Percentiles rank a stretch among this genome's conserved stretches.
These are phyloP conservation scores for Calvatia gigantea DNA, from an alignment of 768 basidiomycete species.

Conservation along the genomic window DNA sequence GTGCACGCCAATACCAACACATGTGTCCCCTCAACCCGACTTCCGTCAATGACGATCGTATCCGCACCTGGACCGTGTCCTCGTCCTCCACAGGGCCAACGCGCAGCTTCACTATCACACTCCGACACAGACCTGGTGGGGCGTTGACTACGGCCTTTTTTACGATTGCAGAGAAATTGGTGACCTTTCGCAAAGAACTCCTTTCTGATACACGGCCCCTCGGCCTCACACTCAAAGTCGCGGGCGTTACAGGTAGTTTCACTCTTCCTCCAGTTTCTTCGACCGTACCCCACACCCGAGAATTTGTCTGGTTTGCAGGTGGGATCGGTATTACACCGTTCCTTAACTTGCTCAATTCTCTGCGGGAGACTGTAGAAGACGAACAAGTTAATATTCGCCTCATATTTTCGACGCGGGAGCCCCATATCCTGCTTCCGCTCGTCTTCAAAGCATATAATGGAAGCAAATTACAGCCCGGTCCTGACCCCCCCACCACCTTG, in stretches of 20 bases:
- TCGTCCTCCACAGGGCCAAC: conserved; percentile 20
- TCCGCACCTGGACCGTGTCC: conserved; percentile 66
- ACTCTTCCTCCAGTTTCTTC: conserved; percentile 20
- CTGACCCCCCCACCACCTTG: background rate
- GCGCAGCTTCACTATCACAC: conserved; percentile 41
- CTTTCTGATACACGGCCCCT: conserved; percentile 36
- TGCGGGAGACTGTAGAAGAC: conserved; percentile 11
- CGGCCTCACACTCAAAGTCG: conserved; percentile 38
- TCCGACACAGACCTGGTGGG: conserved; percentile 52
- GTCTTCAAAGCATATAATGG: conserved; percentile 26
- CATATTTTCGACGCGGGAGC: conserved; percentile 50
- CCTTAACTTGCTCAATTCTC: conserved; percentile 43
- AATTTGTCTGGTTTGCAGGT: conserved; percentile 57
- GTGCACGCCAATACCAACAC: conserved; percentile 43
- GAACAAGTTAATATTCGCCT: conserved; percentile 38
- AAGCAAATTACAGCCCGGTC: background rate
- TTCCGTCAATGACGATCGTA: conserved; percentile 54
- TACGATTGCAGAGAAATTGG: conserved; percentile 39
- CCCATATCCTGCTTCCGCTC: conserved; percentile 44
- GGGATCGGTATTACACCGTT: conserved; percentile 68
- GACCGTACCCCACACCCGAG: conserved; percentile 14
- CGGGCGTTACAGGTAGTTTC: conserved; percentile 55
- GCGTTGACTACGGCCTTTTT: conserved; percentile 56
- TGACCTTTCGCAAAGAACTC: conserved; percentile 34
- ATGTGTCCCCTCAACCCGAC: conserved; percentile 44